Conservation (phyloP, 176 grass and related monocot genomes). For the Juncus inflexus region DNA sequence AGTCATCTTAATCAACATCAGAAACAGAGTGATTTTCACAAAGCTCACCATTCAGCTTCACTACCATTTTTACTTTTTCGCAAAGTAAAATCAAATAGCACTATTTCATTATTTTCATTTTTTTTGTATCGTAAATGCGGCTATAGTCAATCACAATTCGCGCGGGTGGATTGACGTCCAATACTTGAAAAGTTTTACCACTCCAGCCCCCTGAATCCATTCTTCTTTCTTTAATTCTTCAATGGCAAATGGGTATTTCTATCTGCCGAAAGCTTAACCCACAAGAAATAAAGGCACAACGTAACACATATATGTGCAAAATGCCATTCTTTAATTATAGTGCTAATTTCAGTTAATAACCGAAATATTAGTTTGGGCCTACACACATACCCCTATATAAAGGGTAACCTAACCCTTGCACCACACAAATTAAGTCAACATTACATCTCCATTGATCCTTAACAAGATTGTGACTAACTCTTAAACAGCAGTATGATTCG, state of each 20-base stretch:
- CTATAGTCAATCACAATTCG: constrained; percentile 21
- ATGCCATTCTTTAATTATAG: too few species aligned
- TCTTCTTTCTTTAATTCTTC: neutral
- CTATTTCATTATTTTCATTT: constrained; percentile 8
- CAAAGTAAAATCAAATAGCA: neutral
- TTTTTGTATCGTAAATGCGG: constrained; percentile 2
- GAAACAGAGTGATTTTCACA: too few species aligned
- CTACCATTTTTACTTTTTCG: too few species aligned
- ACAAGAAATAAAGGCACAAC: too few species aligned
- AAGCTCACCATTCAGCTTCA: too few species aligned
- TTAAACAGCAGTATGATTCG: neutral
- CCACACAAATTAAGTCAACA: neutral
- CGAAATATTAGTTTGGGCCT: neutral
- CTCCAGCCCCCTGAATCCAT: neutral
- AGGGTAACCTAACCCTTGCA: neutral
- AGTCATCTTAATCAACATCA: too few species aligned
- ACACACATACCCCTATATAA: constrained; percentile 19
- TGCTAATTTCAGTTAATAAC: constrained; percentile 8
- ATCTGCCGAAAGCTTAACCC: too few species aligned
- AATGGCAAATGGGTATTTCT: neutral
- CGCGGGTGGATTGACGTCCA: constrained; percentile 13
- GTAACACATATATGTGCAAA: too few species aligned
- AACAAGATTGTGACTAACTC: neutral
- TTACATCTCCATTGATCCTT: constrained; percentile 18
- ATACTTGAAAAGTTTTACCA: neutral